Evolutionary conservation across 2,329 filamentous ascomycete species (phyloP), one percentile per base, ranked within the genome.

Genomic region (Cordyceps cateniannulata): DNA sequence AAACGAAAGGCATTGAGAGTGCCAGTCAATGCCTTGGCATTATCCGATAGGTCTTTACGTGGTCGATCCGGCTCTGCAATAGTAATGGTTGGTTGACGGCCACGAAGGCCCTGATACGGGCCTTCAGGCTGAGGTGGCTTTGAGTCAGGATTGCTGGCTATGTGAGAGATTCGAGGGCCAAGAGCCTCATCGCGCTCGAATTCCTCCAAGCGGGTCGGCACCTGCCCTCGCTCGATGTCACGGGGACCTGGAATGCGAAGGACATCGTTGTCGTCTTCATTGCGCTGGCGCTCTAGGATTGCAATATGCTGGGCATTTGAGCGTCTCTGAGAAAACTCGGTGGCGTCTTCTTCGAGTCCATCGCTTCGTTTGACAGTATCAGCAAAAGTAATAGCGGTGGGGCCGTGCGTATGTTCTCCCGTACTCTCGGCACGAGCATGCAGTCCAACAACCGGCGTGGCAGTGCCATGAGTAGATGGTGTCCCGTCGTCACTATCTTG

Each of bases 221-320:
- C 79, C 63, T 91, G 81, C 27, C 93, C 95, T 55, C 85, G 85
- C 67, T 99, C 95, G 53, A 89, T 93, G 69, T 98, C 95, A 67
- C 93, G 82, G 1, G 95, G 95, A 22, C 93, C 93, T 0, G 95
- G 95, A 67, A 99, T 98, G 45, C 91, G 88, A 48, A 98, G 77
- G 0, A 92, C 85, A 38, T 87, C 86, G 49, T 62, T 59, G 58
- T 85, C 87, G 60, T 89, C 87, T 63, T 86, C 85, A 60, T 90
- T 88, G 42, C 92, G 85, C 71, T 97, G 93, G 35, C 89, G 87
- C 71, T 96, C 86, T 16, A 97, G 73, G 68, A 98, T 95, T 6
- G 89, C 89, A 68, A 97, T 96, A 69, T 96, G 91, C 63, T 93
- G 88, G 59, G 91, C 89, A 49, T 89, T 81, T 38, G 81, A 79